Conservation (phyloP, 2,329 filamentous ascomycete genomes). For the Ceratocystis destructans region DNA sequence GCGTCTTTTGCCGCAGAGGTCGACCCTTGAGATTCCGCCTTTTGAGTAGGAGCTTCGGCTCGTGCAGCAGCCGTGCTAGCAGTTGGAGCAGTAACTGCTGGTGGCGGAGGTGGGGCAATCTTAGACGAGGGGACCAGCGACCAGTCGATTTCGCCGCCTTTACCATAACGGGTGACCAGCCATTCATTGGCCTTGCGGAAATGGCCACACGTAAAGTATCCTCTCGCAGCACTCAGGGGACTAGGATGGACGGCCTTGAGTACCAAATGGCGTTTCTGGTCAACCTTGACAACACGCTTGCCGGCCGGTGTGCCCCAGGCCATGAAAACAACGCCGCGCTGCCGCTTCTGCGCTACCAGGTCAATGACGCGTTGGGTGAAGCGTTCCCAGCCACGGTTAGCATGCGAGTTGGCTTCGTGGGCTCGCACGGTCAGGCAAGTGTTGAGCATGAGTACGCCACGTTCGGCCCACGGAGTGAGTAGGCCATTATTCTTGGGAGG, state of each 20-base stretch:
- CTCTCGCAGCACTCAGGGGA: conserved; percentile 69
- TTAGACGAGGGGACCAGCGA: conserved; percentile 32
- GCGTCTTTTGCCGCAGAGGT: conserved; percentile 15
- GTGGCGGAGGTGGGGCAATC: conserved; percentile 23
- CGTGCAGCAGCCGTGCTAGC: conserved; percentile 19
- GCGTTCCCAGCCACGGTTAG: conserved; percentile 77
- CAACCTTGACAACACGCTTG: conserved; percentile 61
- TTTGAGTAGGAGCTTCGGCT: conserved; percentile 11
- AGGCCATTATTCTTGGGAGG: conserved; percentile 70
- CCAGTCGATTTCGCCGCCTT: conserved; percentile 77
- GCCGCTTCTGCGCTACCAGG: conserved; percentile 62
- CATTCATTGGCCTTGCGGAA: conserved; percentile 76
- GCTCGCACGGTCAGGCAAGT: conserved; percentile 88
- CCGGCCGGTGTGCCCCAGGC: conserved; percentile 84
- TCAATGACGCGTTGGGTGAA: conserved; percentile 91
- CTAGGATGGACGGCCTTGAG: conserved; percentile 82
- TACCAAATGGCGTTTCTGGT: conserved; percentile 62
- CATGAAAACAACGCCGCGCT: conserved; percentile 77
- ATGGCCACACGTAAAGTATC: conserved; percentile 74
- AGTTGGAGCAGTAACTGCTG: conserved; percentile 5
- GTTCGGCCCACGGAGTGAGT: conserved; percentile 85
- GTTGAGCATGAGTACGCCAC: conserved; percentile 85
- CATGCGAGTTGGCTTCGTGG: conserved; percentile 74
- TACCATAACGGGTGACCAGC: conserved; percentile 64
- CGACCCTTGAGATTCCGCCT: background rate